Conservation (phyloP, 2,329 filamentous ascomycete genomes). For the Plenodomus biglobosus region DNA sequence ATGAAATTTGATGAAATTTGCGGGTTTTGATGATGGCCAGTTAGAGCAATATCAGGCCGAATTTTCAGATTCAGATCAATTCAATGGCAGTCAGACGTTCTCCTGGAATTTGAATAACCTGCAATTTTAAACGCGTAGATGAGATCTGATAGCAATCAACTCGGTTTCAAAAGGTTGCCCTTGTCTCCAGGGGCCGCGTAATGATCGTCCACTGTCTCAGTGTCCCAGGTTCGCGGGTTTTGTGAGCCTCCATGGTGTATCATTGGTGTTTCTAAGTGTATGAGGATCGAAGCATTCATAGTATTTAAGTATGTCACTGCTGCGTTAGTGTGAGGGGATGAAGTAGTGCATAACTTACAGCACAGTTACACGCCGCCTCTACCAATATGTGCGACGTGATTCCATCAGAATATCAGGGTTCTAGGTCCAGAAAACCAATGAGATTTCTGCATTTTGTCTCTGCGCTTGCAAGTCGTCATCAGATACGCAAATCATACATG, state of each 20-base stretch:
- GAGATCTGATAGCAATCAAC: not conserved
- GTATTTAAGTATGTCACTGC: slow-evolving; percentile 6
- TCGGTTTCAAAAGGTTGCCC: not conserved
- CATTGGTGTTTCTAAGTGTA: slow-evolving; percentile 4
- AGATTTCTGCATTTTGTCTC: not conserved
- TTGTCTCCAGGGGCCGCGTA: not conserved
- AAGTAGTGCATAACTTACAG: not conserved
- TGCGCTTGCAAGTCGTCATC: not conserved
- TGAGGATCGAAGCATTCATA: not conserved
- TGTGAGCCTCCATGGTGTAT: not conserved
- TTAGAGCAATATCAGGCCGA: no score
- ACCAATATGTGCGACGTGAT: not conserved
- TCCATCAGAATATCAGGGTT: not conserved
- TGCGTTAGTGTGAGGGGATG: not conserved
- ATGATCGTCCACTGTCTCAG: not conserved
- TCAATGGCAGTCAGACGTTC: not conserved
- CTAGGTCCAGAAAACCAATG: not conserved
- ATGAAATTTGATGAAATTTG: no score
- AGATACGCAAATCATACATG: no score
- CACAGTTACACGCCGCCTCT: not conserved
- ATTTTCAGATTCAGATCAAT: not conserved
- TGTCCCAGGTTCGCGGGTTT: not conserved
- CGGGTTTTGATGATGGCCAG: no score
- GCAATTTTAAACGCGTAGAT: no score
- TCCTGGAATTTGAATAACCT: no score